phyloP scores from a whole-genome alignment of 169 alveolate species.

The Plasmodium gaboni region DNA sequence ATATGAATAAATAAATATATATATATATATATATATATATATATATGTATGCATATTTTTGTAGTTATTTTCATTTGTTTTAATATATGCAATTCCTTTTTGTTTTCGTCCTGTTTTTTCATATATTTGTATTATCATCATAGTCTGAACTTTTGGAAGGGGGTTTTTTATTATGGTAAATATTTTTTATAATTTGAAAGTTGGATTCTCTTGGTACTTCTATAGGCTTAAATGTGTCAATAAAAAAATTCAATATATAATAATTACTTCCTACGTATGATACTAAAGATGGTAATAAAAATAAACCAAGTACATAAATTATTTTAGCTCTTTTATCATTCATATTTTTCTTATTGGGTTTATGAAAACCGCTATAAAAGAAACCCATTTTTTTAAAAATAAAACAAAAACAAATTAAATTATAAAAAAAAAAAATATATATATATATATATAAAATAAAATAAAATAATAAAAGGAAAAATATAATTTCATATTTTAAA shows the following conservation, averaged over 20 bases:
- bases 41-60: neutral
- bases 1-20: too few relatives aligned
- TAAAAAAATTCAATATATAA: slow-evolving; percentile 41
- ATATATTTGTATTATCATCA: slow-evolving; percentile 65
- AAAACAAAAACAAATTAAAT: neutral
- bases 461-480: too few relatives aligned
- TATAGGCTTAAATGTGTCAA: slow-evolving; percentile 58
- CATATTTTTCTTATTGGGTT: slow-evolving; percentile 33
- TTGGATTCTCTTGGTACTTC: slow-evolving; percentile 70
- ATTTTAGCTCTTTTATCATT: slow-evolving; percentile 45
- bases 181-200: slow-evolving; percentile 24
- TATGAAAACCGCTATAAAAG: slow-evolving; percentile 62
- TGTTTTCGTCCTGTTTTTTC: neutral
- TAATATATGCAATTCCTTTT: slow-evolving; percentile 1
- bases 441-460: too few relatives aligned
- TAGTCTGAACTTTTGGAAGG: slow-evolving; percentile 65
- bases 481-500: too few relatives aligned
- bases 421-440: neutral
- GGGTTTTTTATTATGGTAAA: slow-evolving; percentile 66
- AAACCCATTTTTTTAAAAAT: slow-evolving; percentile 47
- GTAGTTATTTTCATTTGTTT: neutral
- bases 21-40: too few relatives aligned
- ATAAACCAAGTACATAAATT: slow-evolving; percentile 58
- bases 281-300: slow-evolving; percentile 47
- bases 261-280: slow-evolving; percentile 66